Conservation (phyloP, 78 protist species). For the Polysphondylium violaceum region DNA sequence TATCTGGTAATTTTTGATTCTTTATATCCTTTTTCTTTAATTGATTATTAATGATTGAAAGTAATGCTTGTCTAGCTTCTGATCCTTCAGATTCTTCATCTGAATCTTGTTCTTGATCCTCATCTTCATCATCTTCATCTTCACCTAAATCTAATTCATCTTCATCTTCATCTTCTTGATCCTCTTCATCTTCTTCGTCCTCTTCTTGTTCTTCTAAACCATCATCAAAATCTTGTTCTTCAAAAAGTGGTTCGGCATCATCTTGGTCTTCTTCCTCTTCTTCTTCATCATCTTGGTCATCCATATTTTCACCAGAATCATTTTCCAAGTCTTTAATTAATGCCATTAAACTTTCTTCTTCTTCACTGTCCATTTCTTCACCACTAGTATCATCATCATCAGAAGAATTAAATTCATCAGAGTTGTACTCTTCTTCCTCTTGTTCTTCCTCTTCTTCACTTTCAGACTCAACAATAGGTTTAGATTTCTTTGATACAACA, state of each 20-base stretch:
- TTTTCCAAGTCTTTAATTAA: too few species aligned
- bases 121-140: conserved; percentile 31
- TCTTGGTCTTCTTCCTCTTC: conserved; percentile 8
- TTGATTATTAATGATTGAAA: conserved; percentile 14
- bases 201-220: conserved; percentile 5
- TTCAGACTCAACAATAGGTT: too few species aligned
- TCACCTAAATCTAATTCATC: conserved; percentile 23
- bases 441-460: too few species aligned
- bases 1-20: conserved; percentile 38
- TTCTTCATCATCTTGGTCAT: conserved; percentile 19
- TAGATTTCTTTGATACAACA: too few species aligned
- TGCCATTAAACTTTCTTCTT: conserved; percentile 16
- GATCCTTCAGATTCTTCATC: background rate
- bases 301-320: too few species aligned
- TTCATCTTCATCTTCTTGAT: background rate
- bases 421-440: too few species aligned
- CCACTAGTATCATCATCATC: too few species aligned
- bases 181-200: conserved; percentile 23
- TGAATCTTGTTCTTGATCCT: conserved; percentile 8
- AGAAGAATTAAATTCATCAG: too few species aligned
- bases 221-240: conserved; percentile 16
- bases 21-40: background rate
- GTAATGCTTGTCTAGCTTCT: background rate
- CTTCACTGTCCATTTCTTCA: background rate
- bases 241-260: background rate